These are phyloP conservation scores for Fusarium secorum DNA, from an alignment of 2,329 filamentous ascomycete genomes.

Conservation along the genomic window DNA sequence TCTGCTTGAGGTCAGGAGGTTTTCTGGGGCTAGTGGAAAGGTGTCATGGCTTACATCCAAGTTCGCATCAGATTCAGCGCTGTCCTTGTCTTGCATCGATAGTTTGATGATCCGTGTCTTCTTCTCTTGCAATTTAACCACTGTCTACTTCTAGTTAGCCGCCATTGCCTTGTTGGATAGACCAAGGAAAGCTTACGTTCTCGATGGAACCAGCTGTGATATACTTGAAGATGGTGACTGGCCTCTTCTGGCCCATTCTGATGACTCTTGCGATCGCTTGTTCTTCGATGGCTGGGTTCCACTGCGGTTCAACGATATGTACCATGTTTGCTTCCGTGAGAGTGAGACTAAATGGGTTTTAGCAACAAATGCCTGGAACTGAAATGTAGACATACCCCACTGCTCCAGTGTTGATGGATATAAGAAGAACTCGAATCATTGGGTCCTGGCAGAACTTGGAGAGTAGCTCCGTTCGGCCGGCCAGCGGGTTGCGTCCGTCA, in stretches of 20 bases:
- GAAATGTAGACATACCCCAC: background rate
- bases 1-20: background rate
- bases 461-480: background rate
- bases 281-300: slow-evolving; percentile 2
- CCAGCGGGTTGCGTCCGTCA: background rate
- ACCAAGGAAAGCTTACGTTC: too few species aligned
- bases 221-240: background rate
- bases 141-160: too few species aligned
- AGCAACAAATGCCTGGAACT: rapidly evolving
- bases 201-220: background rate
- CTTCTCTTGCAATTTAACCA: background rate
- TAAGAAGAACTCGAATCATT: background rate
- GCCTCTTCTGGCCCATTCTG: background rate
- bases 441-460: background rate
- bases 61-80: background rate
- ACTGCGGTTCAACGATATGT: background rate
- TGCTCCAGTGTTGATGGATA: slow-evolving; percentile 14
- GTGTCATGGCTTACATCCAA: background rate
- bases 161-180: too few species aligned
- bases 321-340: background rate
- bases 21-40: rapidly evolving
- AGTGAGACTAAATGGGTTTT: background rate
- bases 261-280: background rate
- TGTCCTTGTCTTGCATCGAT: slow-evolving; percentile 6
- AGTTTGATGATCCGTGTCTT: slow-evolving; percentile 6